phyloP scores from a whole-genome alignment of 495 filamentous ascomycete species.

The Penicilliopsis zonata region DNA sequence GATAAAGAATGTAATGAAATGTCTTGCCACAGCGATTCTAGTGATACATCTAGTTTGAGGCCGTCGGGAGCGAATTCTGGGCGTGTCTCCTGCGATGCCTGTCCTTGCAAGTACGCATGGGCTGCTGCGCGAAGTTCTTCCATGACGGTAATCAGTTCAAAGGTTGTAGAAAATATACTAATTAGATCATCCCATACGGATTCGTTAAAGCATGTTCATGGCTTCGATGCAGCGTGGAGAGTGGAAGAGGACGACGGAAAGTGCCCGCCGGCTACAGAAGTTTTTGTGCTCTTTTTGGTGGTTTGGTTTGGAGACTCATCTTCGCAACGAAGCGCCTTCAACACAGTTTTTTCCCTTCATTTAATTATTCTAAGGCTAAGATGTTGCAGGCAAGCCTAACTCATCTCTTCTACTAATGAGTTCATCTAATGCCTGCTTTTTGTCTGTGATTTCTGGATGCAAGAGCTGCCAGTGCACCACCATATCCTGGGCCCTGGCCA shows the following conservation, averaged over 20 bases:
- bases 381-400: slow-evolving; percentile 36
- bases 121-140: slow-evolving; percentile 21
- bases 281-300: too few relatives aligned
- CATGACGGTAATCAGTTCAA: too few relatives aligned
- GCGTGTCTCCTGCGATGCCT: neutral
- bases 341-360: too few relatives aligned
- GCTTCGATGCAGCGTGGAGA: too few relatives aligned
- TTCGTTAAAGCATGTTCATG: too few relatives aligned
- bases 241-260: too few relatives aligned
- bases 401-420: slow-evolving; percentile 42
- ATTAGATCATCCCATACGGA: too few relatives aligned
- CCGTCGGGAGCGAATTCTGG: slow-evolving; percentile 4
- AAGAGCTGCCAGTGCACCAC: slow-evolving; percentile 77
- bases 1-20: slow-evolving; percentile 13
- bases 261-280: too few relatives aligned
- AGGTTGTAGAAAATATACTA: too few relatives aligned
- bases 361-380: too few relatives aligned
- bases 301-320: too few relatives aligned
- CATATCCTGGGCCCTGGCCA: slow-evolving; percentile 56
- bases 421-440: slow-evolving; percentile 52
- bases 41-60: slow-evolving; percentile 3
- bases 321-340: too few relatives aligned
- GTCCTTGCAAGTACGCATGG: slow-evolving; percentile 12
- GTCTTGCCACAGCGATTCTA: slow-evolving; percentile 20
- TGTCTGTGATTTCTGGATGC: slow-evolving; percentile 53